phyloP scores from a whole-genome alignment of 2,329 filamentous ascomycete species.

The Cercospora nicotianae region DNA sequence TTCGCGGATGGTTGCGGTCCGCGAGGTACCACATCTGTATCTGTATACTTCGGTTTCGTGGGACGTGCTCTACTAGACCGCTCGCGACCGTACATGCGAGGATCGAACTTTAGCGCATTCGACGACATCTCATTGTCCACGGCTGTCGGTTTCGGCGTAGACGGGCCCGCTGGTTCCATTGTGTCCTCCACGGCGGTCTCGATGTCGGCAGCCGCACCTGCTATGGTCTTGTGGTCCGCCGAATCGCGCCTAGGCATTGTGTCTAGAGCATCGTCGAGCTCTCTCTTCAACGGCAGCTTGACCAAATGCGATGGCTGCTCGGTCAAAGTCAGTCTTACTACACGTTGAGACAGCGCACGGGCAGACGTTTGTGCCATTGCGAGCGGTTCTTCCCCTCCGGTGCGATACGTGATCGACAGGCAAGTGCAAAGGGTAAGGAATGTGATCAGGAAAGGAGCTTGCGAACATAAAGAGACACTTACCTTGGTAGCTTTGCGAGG shows the following conservation, averaged over 20 bases:
- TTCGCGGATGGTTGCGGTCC: slow-evolving; percentile 4
- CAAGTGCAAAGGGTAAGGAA: neutral
- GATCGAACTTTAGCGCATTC: neutral
- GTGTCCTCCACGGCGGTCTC: neutral
- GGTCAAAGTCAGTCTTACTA: neutral
- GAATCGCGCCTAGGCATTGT: neutral
- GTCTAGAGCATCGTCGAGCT: neutral
- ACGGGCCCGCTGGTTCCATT: neutral
- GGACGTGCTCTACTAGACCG: slow-evolving; percentile 4
- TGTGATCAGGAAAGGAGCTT: neutral
- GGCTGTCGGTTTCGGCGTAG: neutral
- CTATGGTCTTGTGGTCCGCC: neutral
- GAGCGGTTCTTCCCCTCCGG: neutral
- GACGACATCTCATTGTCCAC: neutral
- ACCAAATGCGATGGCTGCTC: slow-evolving; percentile 1
- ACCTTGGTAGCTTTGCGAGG: neutral
- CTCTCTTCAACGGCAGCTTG: neutral
- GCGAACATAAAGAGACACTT: neutral
- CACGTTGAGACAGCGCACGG: neutral
- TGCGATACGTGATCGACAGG: neutral
- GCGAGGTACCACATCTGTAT: neutral
- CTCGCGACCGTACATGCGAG: slow-evolving; percentile 14
- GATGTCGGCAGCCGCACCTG: neutral
- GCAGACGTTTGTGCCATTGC: neutral
- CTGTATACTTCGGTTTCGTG: neutral